A percentile compares a stretch with the other conserved stretches of the same genome.
These are phyloP conservation scores for Acephala macrosclerotiorum DNA, from an alignment of 2,329 filamentous ascomycete genomes.

Conservation along the genomic window DNA sequence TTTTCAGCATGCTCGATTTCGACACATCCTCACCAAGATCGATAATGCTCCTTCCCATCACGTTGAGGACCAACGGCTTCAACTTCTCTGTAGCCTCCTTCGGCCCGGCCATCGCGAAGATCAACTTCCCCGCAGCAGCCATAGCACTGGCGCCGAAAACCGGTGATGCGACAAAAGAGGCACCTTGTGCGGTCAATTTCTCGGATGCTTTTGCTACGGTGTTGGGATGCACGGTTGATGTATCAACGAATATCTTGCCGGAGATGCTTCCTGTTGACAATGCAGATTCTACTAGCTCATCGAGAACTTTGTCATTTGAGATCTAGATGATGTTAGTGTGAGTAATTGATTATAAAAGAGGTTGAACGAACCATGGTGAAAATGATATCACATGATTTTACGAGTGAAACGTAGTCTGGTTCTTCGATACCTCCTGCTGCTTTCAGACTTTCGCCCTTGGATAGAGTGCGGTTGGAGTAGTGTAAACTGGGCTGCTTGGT, in stretches of 20 bases:
- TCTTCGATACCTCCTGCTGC: slow-evolving; percentile 45
- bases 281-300: slow-evolving; percentile 26
- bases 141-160: slow-evolving; percentile 53
- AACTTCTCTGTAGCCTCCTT: slow-evolving; percentile 44
- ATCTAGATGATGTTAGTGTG: slow-evolving; percentile 23
- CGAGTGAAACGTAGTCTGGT: slow-evolving; percentile 36
- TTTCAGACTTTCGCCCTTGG: slow-evolving; percentile 47
- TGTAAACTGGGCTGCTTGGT: slow-evolving; percentile 39
- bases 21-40: slow-evolving; percentile 52
- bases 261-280: slow-evolving; percentile 42
- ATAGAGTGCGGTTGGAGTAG: slow-evolving; percentile 51
- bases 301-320: slow-evolving; percentile 49
- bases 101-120: slow-evolving; percentile 52
- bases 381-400: slow-evolving; percentile 46
- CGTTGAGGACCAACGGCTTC: slow-evolving; percentile 50
- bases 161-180: slow-evolving; percentile 46
- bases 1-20: slow-evolving; percentile 52
- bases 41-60: slow-evolving; percentile 52
- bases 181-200: slow-evolving; percentile 45
- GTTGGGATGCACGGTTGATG: slow-evolving; percentile 45
- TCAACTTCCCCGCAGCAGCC: slow-evolving; percentile 53
- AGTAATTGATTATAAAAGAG: neutral
- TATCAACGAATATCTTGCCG: slow-evolving; percentile 44
- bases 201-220: slow-evolving; percentile 45
- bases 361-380: slow-evolving; percentile 46